phyloP scores from a whole-genome alignment of 768 basidiomycete genomes.

The Cyathus striatus region DNA sequence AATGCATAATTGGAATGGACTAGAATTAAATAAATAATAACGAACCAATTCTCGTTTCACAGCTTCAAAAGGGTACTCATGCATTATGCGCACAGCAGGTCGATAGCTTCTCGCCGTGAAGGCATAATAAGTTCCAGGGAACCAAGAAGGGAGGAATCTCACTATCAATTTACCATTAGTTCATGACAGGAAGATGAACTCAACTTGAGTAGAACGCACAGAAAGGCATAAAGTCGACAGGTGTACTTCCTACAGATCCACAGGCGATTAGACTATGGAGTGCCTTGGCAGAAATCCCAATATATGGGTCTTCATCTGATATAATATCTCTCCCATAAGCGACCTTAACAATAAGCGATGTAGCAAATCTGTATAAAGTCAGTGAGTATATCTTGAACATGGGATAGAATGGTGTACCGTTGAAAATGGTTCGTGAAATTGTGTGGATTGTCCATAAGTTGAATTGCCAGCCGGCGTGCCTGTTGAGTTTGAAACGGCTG shows the following conservation, averaged over 20 bases:
- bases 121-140: slow-evolving; percentile 14
- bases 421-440: background rate
- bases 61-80: slow-evolving; percentile 8
- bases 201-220: background rate
- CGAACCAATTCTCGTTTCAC: slow-evolving; percentile 11
- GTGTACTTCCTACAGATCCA: slow-evolving; percentile 9
- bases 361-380: slow-evolving; percentile 10
- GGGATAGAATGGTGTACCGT: background rate
- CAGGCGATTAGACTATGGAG: background rate
- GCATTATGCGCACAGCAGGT: slow-evolving; percentile 3
- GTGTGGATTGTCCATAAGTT: background rate
- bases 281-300: slow-evolving; percentile 5
- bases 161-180: too few relatives aligned
- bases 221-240: slow-evolving; percentile 10
- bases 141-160: slow-evolving; percentile 13
- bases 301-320: slow-evolving; percentile 10
- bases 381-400: background rate
- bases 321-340: slow-evolving; percentile 11
- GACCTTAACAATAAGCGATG: slow-evolving; percentile 9
- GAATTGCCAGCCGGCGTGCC: background rate
- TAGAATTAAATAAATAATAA: background rate
- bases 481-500: background rate
- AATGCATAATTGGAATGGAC: background rate
- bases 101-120: slow-evolving; percentile 5
- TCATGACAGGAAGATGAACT: background rate